A percentile compares a stretch with the other conserved stretches of the same genome.
Evolutionary conservation across 345 rosid species (phyloP).

Genomic region (Murraya paniculata): DNA sequence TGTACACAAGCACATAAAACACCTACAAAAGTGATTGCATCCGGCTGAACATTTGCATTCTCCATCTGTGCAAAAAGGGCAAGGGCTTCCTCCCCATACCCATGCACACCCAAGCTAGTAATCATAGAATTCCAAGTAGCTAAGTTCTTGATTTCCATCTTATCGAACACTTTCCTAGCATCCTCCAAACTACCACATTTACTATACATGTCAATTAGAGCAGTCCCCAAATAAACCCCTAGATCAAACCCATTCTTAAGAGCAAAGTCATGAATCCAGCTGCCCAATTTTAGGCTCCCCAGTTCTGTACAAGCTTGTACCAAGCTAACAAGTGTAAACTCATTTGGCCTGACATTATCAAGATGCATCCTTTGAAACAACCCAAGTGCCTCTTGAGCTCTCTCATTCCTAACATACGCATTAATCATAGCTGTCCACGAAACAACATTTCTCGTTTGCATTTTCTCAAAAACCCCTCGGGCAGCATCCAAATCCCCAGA

Average conservation of each 20-base stretch:
- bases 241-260: constrained; percentile 44
- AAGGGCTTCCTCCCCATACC: constrained; percentile 62
- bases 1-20: constrained; percentile 66
- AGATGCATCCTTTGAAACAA: constrained; percentile 54
- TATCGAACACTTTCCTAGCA: constrained; percentile 55
- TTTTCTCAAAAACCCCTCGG: constrained; percentile 38
- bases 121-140: constrained; percentile 85
- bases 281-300: constrained; percentile 57
- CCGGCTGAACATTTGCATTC: constrained; percentile 40
- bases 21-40: constrained; percentile 76
- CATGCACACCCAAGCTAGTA: constrained; percentile 78
- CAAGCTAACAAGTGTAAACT: constrained; percentile 56
- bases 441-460: constrained; percentile 63
- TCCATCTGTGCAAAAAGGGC: constrained; percentile 57
- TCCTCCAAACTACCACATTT: constrained; percentile 58
- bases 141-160: constrained; percentile 46
- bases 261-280: constrained; percentile 64
- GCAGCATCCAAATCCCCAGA: constrained; percentile 49
- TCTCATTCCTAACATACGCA: constrained; percentile 47
- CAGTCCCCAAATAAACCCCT: constrained; percentile 68
- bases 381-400: constrained; percentile 55
- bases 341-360: constrained; percentile 59
- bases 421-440: constrained; percentile 75
- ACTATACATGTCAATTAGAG: constrained; percentile 59
- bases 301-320: constrained; percentile 53